Base-by-base conservation (phyloP, 2,329 filamentous ascomycete species). In the Microdochium trichocladiopsis region DNA sequence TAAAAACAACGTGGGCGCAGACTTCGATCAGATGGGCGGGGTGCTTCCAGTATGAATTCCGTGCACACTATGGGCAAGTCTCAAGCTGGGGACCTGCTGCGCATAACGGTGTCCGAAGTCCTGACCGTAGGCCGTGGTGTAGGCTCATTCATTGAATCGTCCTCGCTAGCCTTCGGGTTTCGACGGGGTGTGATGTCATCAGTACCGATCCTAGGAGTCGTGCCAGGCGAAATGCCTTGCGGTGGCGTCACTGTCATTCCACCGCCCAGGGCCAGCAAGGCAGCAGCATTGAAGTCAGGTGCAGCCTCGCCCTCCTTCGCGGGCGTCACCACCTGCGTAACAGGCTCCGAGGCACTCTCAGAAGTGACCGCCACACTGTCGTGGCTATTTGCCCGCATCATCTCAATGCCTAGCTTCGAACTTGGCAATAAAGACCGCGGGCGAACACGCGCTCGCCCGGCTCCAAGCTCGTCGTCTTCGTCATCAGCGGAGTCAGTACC, bases 331-430 rank as follows among this genome's bases (percentile, higher is more conserved):
- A 77, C 72, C 60, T 79, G 74, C 3, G 77, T 78, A n/a, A 72
- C 66, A n/a, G 74, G 72, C 57, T 79, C 78, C 1, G 73, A 66
- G 14, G 73, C 74, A 58, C 70, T 75, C 48, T 80, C 79, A 2
- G 78, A 77, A 11, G 71, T 68, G 12, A 78, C 50, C 1, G 74
- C 74, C 51, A 89, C 81, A 63, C 92, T 96, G 49, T 95, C 93
- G 61, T 93, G 87, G 63, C 90, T 96, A 67, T 96, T 95, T 21
- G 93, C 95, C 48, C 93, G 84, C 90, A 96, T 93, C 93, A 97
- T 96, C 68, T 97, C 93, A 49, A 91, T 94, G 2, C 91, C 91
- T 2, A 97, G 80, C 68, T 96, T 96, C 1, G 91, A 96, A 51
- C 87, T 88, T 12, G 88, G 86, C 23, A 88, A 77, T 36, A 77